Conservation (phyloP, 106 monocot species). For the Dendrobium officinale region DNA sequence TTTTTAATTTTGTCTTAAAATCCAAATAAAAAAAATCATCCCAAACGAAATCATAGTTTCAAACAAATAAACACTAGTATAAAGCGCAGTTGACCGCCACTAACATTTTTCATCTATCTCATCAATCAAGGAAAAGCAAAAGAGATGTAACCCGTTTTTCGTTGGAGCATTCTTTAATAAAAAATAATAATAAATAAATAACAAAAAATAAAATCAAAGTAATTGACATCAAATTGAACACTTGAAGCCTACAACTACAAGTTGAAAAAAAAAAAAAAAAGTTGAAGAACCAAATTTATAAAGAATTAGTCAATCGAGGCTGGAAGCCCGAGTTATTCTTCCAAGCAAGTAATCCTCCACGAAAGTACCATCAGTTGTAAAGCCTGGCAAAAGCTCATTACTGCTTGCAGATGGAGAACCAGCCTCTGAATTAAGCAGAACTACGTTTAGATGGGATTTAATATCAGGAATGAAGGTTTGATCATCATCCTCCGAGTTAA, state of each 20-base stretch:
- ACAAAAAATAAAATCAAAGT: too few relatives aligned
- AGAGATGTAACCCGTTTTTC: too few relatives aligned
- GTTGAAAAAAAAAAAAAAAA: neutral
- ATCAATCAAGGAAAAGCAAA: too few relatives aligned
- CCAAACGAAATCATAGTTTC: too few relatives aligned
- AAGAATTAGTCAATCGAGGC: slow-evolving; percentile 47
- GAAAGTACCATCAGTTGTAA: slow-evolving; percentile 39
- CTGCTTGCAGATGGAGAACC: slow-evolving; percentile 51
- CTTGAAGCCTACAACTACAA: neutral
- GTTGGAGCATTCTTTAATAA: too few relatives aligned
- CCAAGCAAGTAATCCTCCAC: slow-evolving; percentile 63
- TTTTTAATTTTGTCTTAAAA: too few relatives aligned
- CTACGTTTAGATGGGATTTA: slow-evolving; percentile 61
- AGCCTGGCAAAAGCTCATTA: slow-evolving; percentile 23
- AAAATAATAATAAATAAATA: too few relatives aligned
- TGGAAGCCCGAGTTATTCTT: slow-evolving; percentile 62
- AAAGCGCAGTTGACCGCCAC: too few relatives aligned
- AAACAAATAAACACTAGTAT: too few relatives aligned
- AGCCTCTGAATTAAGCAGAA: slow-evolving; percentile 49
- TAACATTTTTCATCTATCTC: too few relatives aligned
- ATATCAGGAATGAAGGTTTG: slow-evolving; percentile 19
- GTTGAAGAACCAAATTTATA: neutral
- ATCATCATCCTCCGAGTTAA: slow-evolving; percentile 22
- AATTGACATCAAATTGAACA: neutral
- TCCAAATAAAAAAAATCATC: too few relatives aligned